Conservation (phyloP, 805 yeast species). For the Ogataea nitratoaversa region DNA sequence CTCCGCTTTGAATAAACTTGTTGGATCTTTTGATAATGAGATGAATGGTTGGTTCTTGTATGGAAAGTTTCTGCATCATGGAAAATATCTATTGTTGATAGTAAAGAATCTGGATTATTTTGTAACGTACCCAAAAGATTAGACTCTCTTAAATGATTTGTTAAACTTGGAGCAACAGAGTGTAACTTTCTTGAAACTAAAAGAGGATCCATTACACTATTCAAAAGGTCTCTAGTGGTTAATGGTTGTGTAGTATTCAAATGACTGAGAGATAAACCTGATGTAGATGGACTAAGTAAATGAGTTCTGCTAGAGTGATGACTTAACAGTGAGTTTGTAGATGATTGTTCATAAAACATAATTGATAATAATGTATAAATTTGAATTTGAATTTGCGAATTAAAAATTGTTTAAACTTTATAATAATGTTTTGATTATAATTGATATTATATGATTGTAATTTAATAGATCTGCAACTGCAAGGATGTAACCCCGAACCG, state of each 20-base stretch:
- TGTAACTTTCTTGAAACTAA: background rate
- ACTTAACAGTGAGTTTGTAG: background rate
- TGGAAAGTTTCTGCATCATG: constrained; percentile 4
- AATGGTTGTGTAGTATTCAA: no score
- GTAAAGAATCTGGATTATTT: constrained; percentile 17
- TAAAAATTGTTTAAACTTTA: no score
- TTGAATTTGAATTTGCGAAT: no score
- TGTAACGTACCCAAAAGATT: constrained; percentile 8
- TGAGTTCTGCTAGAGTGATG: background rate
- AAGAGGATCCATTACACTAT: background rate
- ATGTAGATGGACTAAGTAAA: background rate
- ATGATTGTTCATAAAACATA: background rate
- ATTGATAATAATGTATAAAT: background rate
- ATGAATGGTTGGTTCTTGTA: background rate
- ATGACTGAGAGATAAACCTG: background rate
- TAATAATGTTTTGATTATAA: no score
- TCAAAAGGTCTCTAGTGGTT: background rate
- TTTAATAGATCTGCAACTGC: no score
- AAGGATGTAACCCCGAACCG: no score
- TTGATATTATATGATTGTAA: no score
- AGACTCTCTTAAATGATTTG: constrained; percentile 4
- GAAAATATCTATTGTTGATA: constrained; percentile 19
- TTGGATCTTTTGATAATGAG: constrained; percentile 1
- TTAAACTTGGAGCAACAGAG: background rate
- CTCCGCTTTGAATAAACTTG: background rate